Percentiles rank a stretch among this genome's conserved stretches.
phyloP scores from a whole-genome alignment of 1,284 basidiomycete species.

The Vanrija humicola region DNA sequence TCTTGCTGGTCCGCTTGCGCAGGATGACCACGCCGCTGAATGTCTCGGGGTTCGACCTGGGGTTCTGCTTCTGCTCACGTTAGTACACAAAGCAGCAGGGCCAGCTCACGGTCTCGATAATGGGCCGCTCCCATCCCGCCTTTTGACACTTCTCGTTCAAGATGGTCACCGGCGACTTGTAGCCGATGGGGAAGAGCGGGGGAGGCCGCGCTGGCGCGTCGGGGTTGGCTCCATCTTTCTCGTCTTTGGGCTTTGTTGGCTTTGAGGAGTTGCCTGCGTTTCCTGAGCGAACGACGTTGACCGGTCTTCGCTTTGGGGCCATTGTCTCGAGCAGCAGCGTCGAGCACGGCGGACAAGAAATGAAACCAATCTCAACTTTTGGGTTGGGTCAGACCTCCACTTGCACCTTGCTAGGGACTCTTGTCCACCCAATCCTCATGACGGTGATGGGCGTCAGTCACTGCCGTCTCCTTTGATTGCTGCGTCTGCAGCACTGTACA shows the following conservation, averaged over 20 bases:
- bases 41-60: constrained; percentile 52
- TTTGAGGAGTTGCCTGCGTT: constrained; percentile 80
- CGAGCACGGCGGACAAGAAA: too few relatives aligned
- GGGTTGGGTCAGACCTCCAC: too few relatives aligned
- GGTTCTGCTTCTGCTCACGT: constrained; percentile 52
- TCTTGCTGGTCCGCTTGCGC: constrained; percentile 64
- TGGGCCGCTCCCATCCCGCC: constrained; percentile 75
- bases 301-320: constrained; percentile 62
- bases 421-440: too few relatives aligned
- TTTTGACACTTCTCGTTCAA: constrained; percentile 82
- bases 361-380: too few relatives aligned
- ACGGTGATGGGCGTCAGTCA: too few relatives aligned
- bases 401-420: too few relatives aligned
- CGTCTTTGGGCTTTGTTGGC: constrained; percentile 27
- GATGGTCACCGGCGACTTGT: constrained; percentile 70
- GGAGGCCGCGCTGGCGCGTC: constrained; percentile 41
- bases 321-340: constrained; percentile 45
- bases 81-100: background rate
- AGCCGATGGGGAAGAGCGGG: constrained; percentile 72
- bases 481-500: background rate
- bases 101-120: constrained; percentile 62
- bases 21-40: constrained; percentile 62
- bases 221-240: constrained; percentile 18
- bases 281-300: constrained; percentile 70
- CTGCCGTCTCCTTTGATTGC: background rate